Evolutionary conservation across 495 filamentous ascomycete species (phyloP).

Genomic region (Glonium stellatum): DNA sequence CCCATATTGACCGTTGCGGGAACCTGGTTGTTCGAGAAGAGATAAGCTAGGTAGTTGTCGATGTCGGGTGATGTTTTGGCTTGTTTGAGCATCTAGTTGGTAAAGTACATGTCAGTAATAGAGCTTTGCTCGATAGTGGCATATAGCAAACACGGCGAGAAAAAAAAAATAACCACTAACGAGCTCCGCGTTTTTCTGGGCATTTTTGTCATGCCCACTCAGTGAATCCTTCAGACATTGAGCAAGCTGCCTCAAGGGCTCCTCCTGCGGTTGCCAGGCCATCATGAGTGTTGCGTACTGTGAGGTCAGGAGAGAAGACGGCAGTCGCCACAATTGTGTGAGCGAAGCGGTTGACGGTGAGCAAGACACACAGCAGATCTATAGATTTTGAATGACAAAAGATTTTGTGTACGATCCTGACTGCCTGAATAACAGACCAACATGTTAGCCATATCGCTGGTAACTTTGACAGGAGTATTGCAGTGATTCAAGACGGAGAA

Average conservation of each 20-base stretch:
- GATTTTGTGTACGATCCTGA: neutral
- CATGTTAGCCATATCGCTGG: conserved; percentile 18
- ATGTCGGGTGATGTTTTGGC: conserved; percentile 87
- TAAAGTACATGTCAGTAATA: conserved; percentile 24
- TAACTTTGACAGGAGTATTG: neutral
- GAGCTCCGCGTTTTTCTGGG: conserved; percentile 76
- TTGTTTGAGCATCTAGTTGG: conserved; percentile 78
- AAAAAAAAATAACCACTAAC: conserved; percentile 39
- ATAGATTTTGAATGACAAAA: neutral
- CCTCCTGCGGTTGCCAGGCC: conserved; percentile 88
- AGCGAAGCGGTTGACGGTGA: neutral
- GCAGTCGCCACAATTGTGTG: neutral
- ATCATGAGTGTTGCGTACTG: conserved; percentile 39
- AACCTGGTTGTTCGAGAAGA: conserved; percentile 65
- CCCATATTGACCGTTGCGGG: conserved; percentile 52
- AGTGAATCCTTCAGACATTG: conserved; percentile 87
- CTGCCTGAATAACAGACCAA: conserved; percentile 10
- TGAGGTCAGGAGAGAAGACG: neutral
- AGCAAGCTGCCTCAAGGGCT: conserved; percentile 80
- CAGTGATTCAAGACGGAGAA: conserved; percentile 19
- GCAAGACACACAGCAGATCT: neutral
- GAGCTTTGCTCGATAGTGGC: neutral
- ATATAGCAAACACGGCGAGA: neutral
- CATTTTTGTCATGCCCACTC: conserved; percentile 65
- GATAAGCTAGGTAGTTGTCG: conserved; percentile 91